Evolutionary conservation across 495 filamentous ascomycete species (phyloP).

Genomic region (Aspergillus saccharolyticus): DNA sequence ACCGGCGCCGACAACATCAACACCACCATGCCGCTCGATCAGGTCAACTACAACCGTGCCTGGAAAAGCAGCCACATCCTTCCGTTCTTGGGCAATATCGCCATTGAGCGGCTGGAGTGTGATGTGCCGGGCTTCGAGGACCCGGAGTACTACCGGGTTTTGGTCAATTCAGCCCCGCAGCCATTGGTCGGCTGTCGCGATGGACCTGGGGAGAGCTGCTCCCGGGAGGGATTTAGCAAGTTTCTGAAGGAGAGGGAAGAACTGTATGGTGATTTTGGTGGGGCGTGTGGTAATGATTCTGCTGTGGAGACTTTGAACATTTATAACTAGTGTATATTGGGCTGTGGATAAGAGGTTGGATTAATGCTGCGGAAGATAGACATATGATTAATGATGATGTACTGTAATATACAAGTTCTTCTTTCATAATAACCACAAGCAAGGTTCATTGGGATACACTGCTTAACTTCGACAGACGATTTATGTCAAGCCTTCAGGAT

Average conservation of each 20-base stretch:
- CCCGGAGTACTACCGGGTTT: slow-evolving; percentile 19
- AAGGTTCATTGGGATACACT: too few species aligned
- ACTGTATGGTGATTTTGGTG: slow-evolving; percentile 14
- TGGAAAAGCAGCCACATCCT: slow-evolving; percentile 20
- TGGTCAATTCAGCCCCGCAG: slow-evolving; percentile 21
- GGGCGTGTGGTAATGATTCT: slow-evolving; percentile 10
- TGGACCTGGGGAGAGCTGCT: slow-evolving; percentile 22
- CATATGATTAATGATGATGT: not conserved
- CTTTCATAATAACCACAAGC: too few species aligned
- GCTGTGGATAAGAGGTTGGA: too few species aligned
- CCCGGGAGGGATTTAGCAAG: slow-evolving; percentile 6
- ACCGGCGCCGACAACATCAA: slow-evolving; percentile 12
- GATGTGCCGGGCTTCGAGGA: slow-evolving; percentile 13
- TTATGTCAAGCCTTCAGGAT: too few species aligned
- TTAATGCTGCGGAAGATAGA: too few species aligned
- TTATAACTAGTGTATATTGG: not conserved
- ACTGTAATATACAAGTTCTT: not conserved
- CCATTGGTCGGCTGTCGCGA: slow-evolving; percentile 20
- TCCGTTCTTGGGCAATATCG: slow-evolving; percentile 18
- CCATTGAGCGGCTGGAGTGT: slow-evolving; percentile 18
- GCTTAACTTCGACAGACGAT: too few species aligned
- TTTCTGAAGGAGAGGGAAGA: slow-evolving; percentile 11
- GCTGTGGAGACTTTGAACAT: not conserved
- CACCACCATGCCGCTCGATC: slow-evolving; percentile 15
- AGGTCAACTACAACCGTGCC: slow-evolving; percentile 18